Base-by-base conservation (phyloP, 1,284 basidiomycete species). In the Pyrrhoderma noxium region DNA sequence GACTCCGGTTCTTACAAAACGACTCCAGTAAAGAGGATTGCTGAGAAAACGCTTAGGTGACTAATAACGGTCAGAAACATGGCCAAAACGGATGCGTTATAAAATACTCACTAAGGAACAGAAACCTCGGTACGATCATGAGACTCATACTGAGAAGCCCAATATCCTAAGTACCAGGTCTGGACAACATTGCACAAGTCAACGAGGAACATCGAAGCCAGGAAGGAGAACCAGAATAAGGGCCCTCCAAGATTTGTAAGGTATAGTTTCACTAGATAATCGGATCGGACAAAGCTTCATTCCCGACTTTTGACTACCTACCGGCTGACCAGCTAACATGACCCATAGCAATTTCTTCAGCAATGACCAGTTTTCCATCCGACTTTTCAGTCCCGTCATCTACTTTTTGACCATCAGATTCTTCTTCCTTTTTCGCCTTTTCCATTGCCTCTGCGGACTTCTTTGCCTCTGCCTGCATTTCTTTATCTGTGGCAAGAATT, bases 331-430 rank as follows among this genome's bases (percentile, higher is more conserved):
- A 73, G 46, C 77, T 70, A 3, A 82, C 72, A 49, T 76, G 73
- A 1, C 81, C 82, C 49, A 75, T 67, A 2, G 74, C 70, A 47
- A 79, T 71, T 63, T 84, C 81, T 59, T 84, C 82, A 3, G 71
- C 76, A 11, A 80, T 66, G 31, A 81, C 69, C 2, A 83, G 65
- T 57, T 78, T 77, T 0, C 76, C 75, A 41, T 65, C 64, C 5
- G 60, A 52, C 31, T 64, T 64, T 43, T 64, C 61, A 7, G 38
- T 31, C 9, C 31, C n/a, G 13, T 51, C 58, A 19, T 55, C 52
- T 13, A 67, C 64, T n/a, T 66, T 60, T 51, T 65, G 60, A 2
- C 59, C 49, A 47, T 75, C 72, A 8, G 72, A 56, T 31, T 66
- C 65, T 48, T 73, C 67, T 34, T 72, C 70, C n/a, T 40, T 5